These are phyloP conservation scores for Nadsonia starkeyi-henricii DNA, from an alignment of 1,139 yeast species.

Conservation along the genomic window DNA sequence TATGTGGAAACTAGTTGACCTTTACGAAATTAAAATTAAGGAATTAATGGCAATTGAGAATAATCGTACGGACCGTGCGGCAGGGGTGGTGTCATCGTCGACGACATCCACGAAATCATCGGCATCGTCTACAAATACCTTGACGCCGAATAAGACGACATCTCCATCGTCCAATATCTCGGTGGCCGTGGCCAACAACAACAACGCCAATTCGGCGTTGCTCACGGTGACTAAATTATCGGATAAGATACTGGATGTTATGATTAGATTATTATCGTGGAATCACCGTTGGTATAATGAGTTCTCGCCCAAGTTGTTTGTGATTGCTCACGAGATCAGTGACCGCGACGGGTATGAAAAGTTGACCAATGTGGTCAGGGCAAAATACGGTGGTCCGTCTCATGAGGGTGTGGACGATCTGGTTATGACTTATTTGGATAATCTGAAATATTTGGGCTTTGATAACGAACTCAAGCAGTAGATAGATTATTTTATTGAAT, in stretches of 20 bases:
- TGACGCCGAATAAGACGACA: neutral
- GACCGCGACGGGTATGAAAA: constrained; percentile 68
- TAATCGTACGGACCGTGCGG: neutral
- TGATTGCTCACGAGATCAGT: constrained; percentile 44
- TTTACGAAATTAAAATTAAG: constrained; percentile 25
- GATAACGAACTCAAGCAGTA: neutral
- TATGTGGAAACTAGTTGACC: constrained; percentile 58
- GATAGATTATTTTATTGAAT: too few relatives aligned
- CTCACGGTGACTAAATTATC: constrained; percentile 12
- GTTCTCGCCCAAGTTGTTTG: constrained; percentile 55
- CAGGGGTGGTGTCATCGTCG: too few relatives aligned
- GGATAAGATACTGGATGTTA: constrained; percentile 47
- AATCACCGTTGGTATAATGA: constrained; percentile 95
- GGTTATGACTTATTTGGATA: neutral
- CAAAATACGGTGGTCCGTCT: constrained; percentile 39
- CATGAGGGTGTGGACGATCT: constrained; percentile 40
- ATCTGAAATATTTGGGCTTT: neutral
- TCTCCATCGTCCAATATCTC: constrained; percentile 10
- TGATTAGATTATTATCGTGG: constrained; percentile 78
- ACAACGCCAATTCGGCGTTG: constrained; percentile 9
- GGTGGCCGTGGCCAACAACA: constrained; percentile 14
- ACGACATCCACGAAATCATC: too few relatives aligned
- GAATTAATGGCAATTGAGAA: neutral
- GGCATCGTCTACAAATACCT: too few relatives aligned
- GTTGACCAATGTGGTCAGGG: constrained; percentile 62